A percentile compares a stretch with the other conserved stretches of the same genome.
These are phyloP conservation scores for Botrytis pseudocinerea DNA, from an alignment of 2,329 filamentous ascomycete species.

Conservation along the genomic window DNA sequence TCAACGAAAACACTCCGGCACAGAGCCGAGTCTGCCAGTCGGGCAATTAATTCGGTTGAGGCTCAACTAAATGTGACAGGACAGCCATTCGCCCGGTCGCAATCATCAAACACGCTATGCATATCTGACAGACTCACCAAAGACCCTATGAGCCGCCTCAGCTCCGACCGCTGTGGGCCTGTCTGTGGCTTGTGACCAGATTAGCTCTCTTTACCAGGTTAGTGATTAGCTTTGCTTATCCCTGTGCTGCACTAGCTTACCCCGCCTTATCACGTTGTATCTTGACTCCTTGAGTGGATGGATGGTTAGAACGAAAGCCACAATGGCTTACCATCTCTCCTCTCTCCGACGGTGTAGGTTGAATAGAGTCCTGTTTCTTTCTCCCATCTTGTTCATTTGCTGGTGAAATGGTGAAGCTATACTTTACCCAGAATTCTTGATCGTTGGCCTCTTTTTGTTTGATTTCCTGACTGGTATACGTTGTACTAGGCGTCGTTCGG, in stretches of 20 bases:
- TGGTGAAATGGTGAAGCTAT: neutral
- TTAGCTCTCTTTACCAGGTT: neutral
- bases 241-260: conserved; percentile 1
- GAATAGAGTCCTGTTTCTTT: neutral
- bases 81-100: neutral
- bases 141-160: neutral
- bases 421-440: neutral
- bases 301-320: neutral
- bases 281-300: neutral
- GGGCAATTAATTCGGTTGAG: neutral
- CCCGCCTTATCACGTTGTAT: neutral
- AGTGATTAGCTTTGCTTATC: neutral
- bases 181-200: neutral
- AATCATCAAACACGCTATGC: neutral
- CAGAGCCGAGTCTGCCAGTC: neutral
- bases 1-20: neutral
- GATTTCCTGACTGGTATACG: neutral
- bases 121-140: neutral
- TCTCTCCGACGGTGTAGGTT: neutral
- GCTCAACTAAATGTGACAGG: neutral
- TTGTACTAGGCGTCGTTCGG: neutral
- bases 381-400: neutral
- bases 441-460: neutral
- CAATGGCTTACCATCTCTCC: neutral
- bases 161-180: neutral